A percentile compares a stretch with the other conserved stretches of the same genome.
Evolutionary conservation across 2,329 filamentous ascomycete genomes (phyloP).

Genomic region (Dothistroma pini): DNA sequence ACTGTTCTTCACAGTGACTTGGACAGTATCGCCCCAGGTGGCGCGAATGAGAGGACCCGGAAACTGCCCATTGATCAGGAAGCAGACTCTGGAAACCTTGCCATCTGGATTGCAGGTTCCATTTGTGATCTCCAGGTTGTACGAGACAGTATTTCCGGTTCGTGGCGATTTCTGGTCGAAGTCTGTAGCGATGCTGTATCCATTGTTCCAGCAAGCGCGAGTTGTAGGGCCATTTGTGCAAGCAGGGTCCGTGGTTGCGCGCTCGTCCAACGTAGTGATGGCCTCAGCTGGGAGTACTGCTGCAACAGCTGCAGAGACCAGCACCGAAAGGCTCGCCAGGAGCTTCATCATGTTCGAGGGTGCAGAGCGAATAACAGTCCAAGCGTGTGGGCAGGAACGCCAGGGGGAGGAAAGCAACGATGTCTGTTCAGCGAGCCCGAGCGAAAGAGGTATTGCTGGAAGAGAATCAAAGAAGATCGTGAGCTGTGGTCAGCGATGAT

Average conservation of each 20-base stretch:
- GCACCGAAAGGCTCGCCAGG: constrained; percentile 5
- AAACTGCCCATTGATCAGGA: constrained; percentile 58
- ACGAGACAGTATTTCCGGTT: constrained; percentile 37
- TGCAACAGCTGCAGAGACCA: constrained; percentile 9
- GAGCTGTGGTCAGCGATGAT: no score
- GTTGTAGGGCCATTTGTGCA: constrained; percentile 41
- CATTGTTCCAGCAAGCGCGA: constrained; percentile 42
- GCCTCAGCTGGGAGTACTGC: constrained; percentile 9
- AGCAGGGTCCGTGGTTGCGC: constrained; percentile 12
- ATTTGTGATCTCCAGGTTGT: constrained; percentile 34
- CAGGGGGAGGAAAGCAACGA: no score
- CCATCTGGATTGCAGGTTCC: constrained; percentile 42
- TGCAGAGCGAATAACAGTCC: no score
- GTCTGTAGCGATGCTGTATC: constrained; percentile 45
- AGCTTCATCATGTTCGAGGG: constrained; percentile 9
- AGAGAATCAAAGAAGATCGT: no score
- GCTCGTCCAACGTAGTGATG: constrained; percentile 17
- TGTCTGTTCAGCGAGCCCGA: no score
- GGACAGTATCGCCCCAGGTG: constrained; percentile 30
- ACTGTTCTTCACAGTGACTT: constrained; percentile 37
- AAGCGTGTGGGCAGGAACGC: no score
- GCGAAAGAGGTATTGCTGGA: no score
- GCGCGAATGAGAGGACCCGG: constrained; percentile 47
- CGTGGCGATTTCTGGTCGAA: constrained; percentile 43
- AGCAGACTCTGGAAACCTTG: constrained; percentile 18